A percentile compares a stretch with the other conserved stretches of the same genome.
These are phyloP conservation scores for Claviceps sp. DNA, from an alignment of 2,329 filamentous ascomycete species.

Conservation along the genomic window DNA sequence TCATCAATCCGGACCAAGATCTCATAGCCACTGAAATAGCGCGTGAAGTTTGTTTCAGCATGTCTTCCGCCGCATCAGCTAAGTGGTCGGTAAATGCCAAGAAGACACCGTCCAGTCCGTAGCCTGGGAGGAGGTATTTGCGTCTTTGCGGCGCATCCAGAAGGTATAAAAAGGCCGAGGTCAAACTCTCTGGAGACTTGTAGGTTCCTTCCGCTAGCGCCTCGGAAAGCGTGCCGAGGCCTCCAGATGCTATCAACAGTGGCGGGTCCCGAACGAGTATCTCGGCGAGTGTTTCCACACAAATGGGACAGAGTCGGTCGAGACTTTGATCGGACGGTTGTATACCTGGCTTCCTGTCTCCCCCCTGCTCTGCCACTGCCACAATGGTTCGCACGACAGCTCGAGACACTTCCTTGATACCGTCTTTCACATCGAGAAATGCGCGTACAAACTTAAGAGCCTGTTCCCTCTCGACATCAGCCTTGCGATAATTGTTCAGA, in stretches of 20 bases:
- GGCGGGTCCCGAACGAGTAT: conserved; percentile 77
- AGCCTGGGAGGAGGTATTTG: conserved; percentile 72
- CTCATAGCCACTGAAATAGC: conserved; percentile 86
- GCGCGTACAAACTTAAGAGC: conserved; percentile 91
- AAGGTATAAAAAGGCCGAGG: conserved; percentile 77
- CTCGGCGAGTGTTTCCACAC: conserved; percentile 83
- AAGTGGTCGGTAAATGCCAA: conserved; percentile 83
- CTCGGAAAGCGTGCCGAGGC: conserved; percentile 78
- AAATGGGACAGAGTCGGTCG: conserved; percentile 79
- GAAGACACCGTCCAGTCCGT: conserved; percentile 80
- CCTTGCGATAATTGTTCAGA: conserved; percentile 87
- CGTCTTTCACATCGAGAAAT: conserved; percentile 90
- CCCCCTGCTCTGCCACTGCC: conserved; percentile 75
- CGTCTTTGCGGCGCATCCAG: conserved; percentile 73
- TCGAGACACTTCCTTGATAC: conserved; percentile 73
- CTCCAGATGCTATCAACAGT: conserved; percentile 70
- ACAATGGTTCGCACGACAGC: conserved; percentile 82
- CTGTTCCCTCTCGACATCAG: conserved; percentile 93
- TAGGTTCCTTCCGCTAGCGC: conserved; percentile 83
- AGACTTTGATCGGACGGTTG: conserved; percentile 52
- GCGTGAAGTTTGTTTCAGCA: conserved; percentile 75
- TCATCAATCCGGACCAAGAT: conserved; percentile 87
- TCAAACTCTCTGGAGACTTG: conserved; percentile 80
- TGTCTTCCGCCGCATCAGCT: conserved; percentile 36
- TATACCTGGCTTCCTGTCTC: conserved; percentile 77